A percentile compares a stretch with the other conserved stretches of the same genome.
Conservation (phyloP, 768 basidiomycete species). For the Mrakia gelida region DNA sequence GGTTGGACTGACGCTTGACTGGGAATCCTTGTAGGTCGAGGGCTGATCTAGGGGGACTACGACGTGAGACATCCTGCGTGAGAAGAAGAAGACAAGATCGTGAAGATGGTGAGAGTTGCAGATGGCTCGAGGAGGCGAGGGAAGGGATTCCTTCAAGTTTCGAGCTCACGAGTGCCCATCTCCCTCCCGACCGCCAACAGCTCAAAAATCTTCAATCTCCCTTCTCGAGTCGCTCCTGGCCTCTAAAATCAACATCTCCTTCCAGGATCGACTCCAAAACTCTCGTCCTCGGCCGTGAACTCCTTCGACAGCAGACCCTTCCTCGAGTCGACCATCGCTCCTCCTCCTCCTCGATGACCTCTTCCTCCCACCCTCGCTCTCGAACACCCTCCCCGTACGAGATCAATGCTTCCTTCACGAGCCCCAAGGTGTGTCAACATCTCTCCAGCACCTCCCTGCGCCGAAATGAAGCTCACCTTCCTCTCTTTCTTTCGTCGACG, state of each 20-base stretch:
- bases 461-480: not conserved
- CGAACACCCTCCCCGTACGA: too few species aligned
- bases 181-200: not conserved
- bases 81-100: not conserved
- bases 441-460: not conserved
- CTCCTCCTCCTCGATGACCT: too few species aligned
- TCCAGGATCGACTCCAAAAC: too few species aligned
- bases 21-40: slow-evolving; percentile 95
- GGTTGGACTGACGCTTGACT: slow-evolving; percentile 55
- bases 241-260: too few species aligned
- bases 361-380: too few species aligned
- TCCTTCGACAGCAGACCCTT: too few species aligned
- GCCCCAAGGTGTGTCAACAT: too few species aligned
- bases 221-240: too few species aligned
- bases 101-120: not conserved
- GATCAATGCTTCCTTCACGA: too few species aligned
- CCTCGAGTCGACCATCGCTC: too few species aligned
- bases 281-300: too few species aligned
- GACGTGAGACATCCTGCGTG: slow-evolving; percentile 62
- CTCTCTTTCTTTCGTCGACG: not conserved
- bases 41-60: slow-evolving; percentile 82
- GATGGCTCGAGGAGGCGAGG: not conserved
- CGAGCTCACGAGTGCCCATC: not conserved
- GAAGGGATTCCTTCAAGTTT: not conserved
- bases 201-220: too few species aligned